Conservation (phyloP, 345 rosid species). For the Arabidopsis suecica region DNA sequence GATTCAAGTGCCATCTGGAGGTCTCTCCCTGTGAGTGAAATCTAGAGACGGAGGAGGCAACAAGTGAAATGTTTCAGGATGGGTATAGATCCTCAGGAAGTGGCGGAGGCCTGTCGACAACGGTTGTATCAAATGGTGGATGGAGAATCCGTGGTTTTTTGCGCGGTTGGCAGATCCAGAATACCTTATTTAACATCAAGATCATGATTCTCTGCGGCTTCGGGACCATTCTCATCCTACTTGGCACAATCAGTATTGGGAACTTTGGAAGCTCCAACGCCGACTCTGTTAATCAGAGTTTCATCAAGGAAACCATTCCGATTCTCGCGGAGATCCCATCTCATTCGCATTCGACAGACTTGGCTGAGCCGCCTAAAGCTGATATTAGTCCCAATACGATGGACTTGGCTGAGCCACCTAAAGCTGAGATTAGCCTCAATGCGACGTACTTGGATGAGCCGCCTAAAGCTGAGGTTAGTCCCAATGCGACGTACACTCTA, state of each 20-base stretch:
- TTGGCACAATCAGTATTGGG: slow-evolving; percentile 80
- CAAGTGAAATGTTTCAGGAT: slow-evolving; percentile 34
- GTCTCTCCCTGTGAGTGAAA: slow-evolving; percentile 18
- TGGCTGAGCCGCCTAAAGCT: slow-evolving; percentile 26
- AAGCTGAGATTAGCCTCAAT: slow-evolving; percentile 54
- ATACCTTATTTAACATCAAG: slow-evolving; percentile 85
- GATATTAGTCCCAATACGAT: background rate
- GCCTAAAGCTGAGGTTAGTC: slow-evolving; percentile 50
- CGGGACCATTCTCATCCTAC: slow-evolving; percentile 84
- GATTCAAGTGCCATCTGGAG: slow-evolving; percentile 26
- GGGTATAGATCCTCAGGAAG: slow-evolving; percentile 33
- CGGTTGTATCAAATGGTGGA: slow-evolving; percentile 27
- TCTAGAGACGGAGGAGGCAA: slow-evolving; percentile 1
- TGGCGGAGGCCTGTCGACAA: slow-evolving; percentile 9
- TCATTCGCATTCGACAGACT: slow-evolving; percentile 55
- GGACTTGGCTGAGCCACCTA: slow-evolving; percentile 60
- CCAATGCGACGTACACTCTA: slow-evolving; percentile 65
- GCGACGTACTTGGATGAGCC: slow-evolving; percentile 45
- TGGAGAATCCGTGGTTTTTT: slow-evolving; percentile 31
- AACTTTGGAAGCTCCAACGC: slow-evolving; percentile 71
- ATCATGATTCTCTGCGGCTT: slow-evolving; percentile 88
- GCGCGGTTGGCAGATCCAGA: slow-evolving; percentile 82
- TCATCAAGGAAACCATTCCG: slow-evolving; percentile 71
- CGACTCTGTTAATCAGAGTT: slow-evolving; percentile 68
- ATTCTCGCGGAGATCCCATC: slow-evolving; percentile 79